Base-by-base conservation (phyloP, 257 asterid genomes). In the Echium plantagineum region DNA sequence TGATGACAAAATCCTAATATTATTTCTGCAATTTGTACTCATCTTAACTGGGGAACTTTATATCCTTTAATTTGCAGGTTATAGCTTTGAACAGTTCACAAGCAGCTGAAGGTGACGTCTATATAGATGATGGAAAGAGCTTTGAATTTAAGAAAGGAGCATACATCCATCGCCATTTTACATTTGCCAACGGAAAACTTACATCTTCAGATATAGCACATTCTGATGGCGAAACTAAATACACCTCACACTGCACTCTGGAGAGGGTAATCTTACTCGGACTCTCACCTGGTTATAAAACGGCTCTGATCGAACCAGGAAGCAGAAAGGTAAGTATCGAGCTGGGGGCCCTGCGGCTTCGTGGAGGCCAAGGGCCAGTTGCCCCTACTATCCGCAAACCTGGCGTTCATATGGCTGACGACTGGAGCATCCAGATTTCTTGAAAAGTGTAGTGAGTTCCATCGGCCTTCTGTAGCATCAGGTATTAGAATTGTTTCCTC, bases 71-170 rank as follows among this genome's bases (percentile, higher is more conserved):
- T 13, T 67, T 47, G 66, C 81, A 91, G 98, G 98, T 93, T 20
- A 75, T 93, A 48, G 87, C 98, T 30, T 85, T 93, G 18, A 86
- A 93, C 59, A 80, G 89, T 63, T 84, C 98, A 66, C 81, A 73
- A 67, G 89, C 80, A 58, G 97, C 98, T 48, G 97, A 81, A 77
- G 98, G 98, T 9, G 94, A 86, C 80, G 83, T 93, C 60, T 93
- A 93, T 24, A 62, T 86, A 5, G 98, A 93, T 30, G 97, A 89
- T 32, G 98, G 96, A 65, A 93, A 80, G 83, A 93, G 97, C 90
- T 91, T 85, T 47, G 82, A 82, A 56, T 89, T 86, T 77, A 77
- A 69, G 72, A 62, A 72, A 48, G 94, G 94, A 28, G 83, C 86
- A 51, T 86, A 78, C 76, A 74, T 89, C 48, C 97, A 89, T 63